Percentiles rank a stretch among this genome's conserved stretches.
Conservation (phyloP, 2,329 filamentous ascomycete genomes). For the Hypomyces rosellus region DNA sequence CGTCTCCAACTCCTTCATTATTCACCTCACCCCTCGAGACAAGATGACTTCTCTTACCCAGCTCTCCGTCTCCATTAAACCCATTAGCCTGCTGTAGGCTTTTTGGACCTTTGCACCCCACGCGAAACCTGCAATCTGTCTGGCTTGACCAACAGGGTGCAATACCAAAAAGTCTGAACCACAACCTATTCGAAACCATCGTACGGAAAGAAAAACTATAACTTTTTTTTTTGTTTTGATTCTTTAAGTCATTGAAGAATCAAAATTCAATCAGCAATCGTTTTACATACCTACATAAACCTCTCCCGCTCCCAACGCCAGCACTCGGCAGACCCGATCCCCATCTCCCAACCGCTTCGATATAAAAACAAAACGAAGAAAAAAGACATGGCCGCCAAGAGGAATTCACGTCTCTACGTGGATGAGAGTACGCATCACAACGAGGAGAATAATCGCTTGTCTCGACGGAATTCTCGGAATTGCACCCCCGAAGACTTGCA, state of each 20-base stretch:
- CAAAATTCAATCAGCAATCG: too few species aligned
- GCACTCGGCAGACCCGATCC: background rate
- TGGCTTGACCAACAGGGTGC: constrained; percentile 1
- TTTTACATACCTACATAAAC: too few species aligned
- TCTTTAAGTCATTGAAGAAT: too few species aligned
- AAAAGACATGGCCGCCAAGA: constrained; percentile 17
- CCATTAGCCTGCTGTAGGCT: constrained; percentile 15
- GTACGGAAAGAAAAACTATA: too few species aligned
- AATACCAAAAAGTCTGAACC: background rate
- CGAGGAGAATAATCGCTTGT: constrained; percentile 19
- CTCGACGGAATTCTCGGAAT: constrained; percentile 25
- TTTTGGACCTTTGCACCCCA: background rate
- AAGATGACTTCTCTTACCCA: constrained; percentile 19
- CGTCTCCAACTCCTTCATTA: background rate
- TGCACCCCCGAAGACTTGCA: constrained; percentile 23
- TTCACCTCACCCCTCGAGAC: constrained; percentile 4
- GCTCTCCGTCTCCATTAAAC: constrained; percentile 15
- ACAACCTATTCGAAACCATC: too few species aligned
- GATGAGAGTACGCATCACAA: constrained; percentile 15
- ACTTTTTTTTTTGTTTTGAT: too few species aligned
- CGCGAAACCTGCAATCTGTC: constrained; percentile 4
- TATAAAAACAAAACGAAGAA: too few species aligned
- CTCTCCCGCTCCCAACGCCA: too few species aligned
- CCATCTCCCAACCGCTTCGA: background rate
- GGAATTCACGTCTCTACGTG: constrained; percentile 17